Evolutionary conservation across 352 stramenopile genomes (phyloP), one percentile per base, ranked within the genome.

Genomic region (Phytophthora palmivora): DNA sequence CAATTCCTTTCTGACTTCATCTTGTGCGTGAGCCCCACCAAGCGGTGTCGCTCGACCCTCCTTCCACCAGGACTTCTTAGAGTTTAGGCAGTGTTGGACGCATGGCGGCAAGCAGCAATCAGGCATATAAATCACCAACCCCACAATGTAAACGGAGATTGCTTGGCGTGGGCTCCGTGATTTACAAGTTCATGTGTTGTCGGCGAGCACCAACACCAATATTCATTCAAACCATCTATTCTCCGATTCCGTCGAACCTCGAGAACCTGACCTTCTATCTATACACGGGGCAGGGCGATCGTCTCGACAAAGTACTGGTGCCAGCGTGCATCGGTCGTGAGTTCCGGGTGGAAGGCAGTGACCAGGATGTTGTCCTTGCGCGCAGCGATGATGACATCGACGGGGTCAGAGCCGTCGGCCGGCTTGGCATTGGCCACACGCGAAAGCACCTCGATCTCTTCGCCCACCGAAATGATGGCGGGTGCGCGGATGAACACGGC

Each of bases 401-500:
- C 72, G 24, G 85, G 82, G 58, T 94, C 85, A 8, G 85, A 94
- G 10, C 83, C 82, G 50, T 94, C 85, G 1, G 81, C 85, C 2
- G 85, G 85, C 48, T 80, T 78, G 28, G 83, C 82, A 49, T 75
- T 74, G 32, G 91, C 69, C 32, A 99, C 88, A 26, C 75, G 94
- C 58, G 92, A 94, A 30, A 99, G 80, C 54, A 98, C 84, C 56
- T 97, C 73, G 24, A 98, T 96, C 51, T 91, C 72, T 16, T 94
- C 73, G 53, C 88, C 87, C 42, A 94, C 86, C 15, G 88, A 95
- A 44, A 98, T 91, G 71, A 98, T 98, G 22, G 96, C 95, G 0
- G 96, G 96, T n/a, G 95, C 96, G 45, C 96, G 91, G 79, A 99
- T 99, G 73, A 98, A 99, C 16, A 99, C 91, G 30, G 91, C 96